Percentiles rank a stretch among this genome's conserved stretches.
Conservation (phyloP, 1,284 basidiomycete genomes). For the Moniliophthora roreri region DNA sequence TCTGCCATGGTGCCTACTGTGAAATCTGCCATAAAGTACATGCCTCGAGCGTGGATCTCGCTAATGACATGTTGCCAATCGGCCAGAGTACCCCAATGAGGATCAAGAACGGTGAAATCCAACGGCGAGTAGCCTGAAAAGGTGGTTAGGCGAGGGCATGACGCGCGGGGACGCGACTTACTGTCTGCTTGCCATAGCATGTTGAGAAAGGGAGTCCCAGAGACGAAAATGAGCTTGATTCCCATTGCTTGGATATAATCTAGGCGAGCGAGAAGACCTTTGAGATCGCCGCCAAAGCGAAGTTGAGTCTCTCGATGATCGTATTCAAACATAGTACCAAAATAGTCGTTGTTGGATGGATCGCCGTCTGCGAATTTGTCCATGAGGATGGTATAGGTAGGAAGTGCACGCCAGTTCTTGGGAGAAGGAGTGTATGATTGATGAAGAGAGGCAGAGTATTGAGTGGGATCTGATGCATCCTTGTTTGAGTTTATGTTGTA, state of each 20-base stretch:
- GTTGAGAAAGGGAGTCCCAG: conserved; percentile 89
- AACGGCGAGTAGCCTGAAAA: conserved; percentile 83
- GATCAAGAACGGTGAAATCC: conserved; percentile 86
- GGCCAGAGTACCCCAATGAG: conserved; percentile 82
- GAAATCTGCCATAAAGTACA: conserved; percentile 92
- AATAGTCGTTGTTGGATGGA: conserved; percentile 88
- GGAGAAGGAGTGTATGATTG: conserved; percentile 77
- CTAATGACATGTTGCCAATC: conserved; percentile 80
- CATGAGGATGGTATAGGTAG: conserved; percentile 82
- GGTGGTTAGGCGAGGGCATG: conserved; percentile 10
- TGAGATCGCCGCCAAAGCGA: conserved; percentile 84
- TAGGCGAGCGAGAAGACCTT: conserved; percentile 69
- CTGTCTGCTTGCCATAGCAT: conserved; percentile 96
- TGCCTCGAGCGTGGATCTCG: conserved; percentile 73
- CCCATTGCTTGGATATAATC: conserved; percentile 92
- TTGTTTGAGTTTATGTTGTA: conserved; percentile 88
- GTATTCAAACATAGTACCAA: conserved; percentile 75
- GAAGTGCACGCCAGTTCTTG: conserved; percentile 82
- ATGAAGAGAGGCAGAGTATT: conserved; percentile 63
- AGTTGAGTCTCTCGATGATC: conserved; percentile 88
- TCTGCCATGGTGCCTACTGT: conserved; percentile 91
- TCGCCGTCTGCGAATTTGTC: conserved; percentile 95
- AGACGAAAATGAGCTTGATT: conserved; percentile 80
- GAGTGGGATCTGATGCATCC: conserved; percentile 64
- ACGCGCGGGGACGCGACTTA: conserved; percentile 35